Conservation (phyloP, 176 grass and related monocot species). For the Lolium perenne region DNA sequence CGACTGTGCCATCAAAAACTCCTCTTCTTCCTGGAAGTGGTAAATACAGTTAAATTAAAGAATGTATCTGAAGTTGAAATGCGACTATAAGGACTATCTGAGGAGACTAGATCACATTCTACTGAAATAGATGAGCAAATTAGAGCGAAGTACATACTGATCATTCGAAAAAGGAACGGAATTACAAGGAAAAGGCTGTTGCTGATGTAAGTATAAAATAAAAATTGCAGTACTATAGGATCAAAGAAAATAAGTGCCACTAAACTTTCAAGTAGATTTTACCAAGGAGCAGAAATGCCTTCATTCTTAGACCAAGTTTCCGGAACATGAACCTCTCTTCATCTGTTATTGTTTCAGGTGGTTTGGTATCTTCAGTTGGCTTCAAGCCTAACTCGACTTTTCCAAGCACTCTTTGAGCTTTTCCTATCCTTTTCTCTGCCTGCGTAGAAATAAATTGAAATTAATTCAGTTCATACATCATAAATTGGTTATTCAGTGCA, state of each 20-base stretch:
- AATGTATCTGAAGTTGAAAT: conserved; percentile 29
- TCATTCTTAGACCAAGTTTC: conserved; percentile 95
- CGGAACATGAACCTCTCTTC: conserved; percentile 97
- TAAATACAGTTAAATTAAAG: neutral
- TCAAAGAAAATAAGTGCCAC: neutral
- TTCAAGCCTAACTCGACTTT: conserved; percentile 92
- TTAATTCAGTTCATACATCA: conserved; percentile 19
- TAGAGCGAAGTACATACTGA: conserved; percentile 20
- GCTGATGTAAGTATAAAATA: neutral
- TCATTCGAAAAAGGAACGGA: conserved; percentile 24
- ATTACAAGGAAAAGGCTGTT: neutral
- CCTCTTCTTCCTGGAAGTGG: conserved; percentile 79
- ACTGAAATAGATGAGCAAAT: conserved; percentile 18
- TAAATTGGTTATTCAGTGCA: conserved; percentile 22
- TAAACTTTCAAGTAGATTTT: conserved; percentile 25
- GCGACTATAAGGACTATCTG: neutral
- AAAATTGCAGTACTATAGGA: conserved; percentile 9
- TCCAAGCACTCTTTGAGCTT: conserved; percentile 75
- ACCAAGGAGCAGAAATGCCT: conserved; percentile 92
- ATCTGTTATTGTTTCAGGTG: conserved; percentile 82
- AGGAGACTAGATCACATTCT: neutral
- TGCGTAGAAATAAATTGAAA: conserved; percentile 41
- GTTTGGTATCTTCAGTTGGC: conserved; percentile 56
- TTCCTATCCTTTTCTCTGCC: conserved; percentile 77
- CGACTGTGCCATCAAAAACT: conserved; percentile 93